Evolutionary conservation across 495 filamentous ascomycete genomes (phyloP).

Genomic region (Cercophora scortea): DNA sequence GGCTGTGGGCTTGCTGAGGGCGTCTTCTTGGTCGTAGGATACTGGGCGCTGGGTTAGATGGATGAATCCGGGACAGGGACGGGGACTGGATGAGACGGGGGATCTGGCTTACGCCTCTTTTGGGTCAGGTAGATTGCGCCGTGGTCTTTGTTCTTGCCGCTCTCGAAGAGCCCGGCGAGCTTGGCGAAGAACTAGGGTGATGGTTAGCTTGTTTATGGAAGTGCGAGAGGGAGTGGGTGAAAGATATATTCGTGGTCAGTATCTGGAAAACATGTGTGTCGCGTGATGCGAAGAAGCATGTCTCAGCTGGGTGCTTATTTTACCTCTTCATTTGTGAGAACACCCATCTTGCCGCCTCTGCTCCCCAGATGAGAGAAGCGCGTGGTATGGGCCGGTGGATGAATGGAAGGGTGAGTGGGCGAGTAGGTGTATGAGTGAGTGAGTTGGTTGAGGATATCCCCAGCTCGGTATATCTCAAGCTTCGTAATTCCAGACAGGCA

Average conservation of each 20-base stretch:
- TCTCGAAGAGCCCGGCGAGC: slow-evolving; percentile 66
- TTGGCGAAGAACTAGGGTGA: slow-evolving; percentile 70
- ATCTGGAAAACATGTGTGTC: no score
- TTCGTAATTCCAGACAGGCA: no score
- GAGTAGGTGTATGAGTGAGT: slow-evolving; percentile 1
- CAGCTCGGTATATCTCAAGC: background rate
- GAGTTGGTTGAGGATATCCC: background rate
- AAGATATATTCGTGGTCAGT: background rate
- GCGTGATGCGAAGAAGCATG: no score
- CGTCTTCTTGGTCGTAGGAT: slow-evolving; percentile 10
- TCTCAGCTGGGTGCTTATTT: slow-evolving; percentile 3
- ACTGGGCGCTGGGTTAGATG: slow-evolving; percentile 1
- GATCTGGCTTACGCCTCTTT: slow-evolving; percentile 57
- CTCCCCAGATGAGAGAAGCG: background rate
- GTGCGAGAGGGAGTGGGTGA: background rate
- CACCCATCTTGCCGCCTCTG: slow-evolving; percentile 17
- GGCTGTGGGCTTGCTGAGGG: slow-evolving; percentile 2
- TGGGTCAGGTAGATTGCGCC: slow-evolving; percentile 80
- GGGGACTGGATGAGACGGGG: slow-evolving; percentile 1
- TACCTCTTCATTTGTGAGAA: slow-evolving; percentile 73
- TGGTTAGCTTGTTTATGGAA: slow-evolving; percentile 14
- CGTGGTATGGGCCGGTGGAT: background rate
- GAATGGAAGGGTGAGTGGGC: background rate
- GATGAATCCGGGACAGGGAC: slow-evolving; percentile 5
- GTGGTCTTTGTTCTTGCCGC: slow-evolving; percentile 57